Evolutionary conservation across 1,284 basidiomycete genomes (phyloP).

Genomic region (Cutaneotrichosporon sp.): DNA sequence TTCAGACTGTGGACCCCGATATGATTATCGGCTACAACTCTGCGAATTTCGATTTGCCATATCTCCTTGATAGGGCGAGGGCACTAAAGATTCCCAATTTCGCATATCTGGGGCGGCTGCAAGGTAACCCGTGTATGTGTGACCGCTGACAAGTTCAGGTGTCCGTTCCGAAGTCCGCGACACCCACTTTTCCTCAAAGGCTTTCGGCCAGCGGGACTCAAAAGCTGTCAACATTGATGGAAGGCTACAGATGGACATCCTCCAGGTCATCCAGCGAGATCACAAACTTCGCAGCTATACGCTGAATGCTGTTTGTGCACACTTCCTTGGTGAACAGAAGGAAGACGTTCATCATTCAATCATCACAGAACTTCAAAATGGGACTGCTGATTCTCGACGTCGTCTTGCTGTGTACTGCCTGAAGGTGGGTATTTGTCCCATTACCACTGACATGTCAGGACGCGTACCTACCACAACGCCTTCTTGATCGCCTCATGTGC

Average conservation of each 20-base stretch:
- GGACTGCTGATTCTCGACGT: constrained; percentile 80
- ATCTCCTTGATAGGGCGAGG: constrained; percentile 82
- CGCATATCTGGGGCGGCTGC: constrained; percentile 70
- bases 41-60: constrained; percentile 86
- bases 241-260: constrained; percentile 82
- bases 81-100: constrained; percentile 68
- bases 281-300: constrained; percentile 93
- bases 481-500: constrained; percentile 95
- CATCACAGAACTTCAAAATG: constrained; percentile 93
- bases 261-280: constrained; percentile 95
- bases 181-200: constrained; percentile 93
- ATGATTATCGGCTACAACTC: constrained; percentile 93
- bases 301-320: constrained; percentile 90
- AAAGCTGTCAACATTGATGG: constrained; percentile 87
- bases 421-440: constrained; percentile 61
- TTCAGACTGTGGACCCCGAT: constrained; percentile 83
- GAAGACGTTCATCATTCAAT: constrained; percentile 96
- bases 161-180: constrained; percentile 73
- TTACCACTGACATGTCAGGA: constrained; percentile 56
- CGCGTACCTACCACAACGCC: constrained; percentile 87
- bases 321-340: constrained; percentile 93
- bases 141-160: constrained; percentile 51
- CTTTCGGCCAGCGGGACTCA: constrained; percentile 89
- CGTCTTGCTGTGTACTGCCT: constrained; percentile 91
- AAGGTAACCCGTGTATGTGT: constrained; percentile 52